Base-by-base conservation (phyloP, 371 early-diverging fungal genomes). In the Syncephalastrum racemosum region DNA sequence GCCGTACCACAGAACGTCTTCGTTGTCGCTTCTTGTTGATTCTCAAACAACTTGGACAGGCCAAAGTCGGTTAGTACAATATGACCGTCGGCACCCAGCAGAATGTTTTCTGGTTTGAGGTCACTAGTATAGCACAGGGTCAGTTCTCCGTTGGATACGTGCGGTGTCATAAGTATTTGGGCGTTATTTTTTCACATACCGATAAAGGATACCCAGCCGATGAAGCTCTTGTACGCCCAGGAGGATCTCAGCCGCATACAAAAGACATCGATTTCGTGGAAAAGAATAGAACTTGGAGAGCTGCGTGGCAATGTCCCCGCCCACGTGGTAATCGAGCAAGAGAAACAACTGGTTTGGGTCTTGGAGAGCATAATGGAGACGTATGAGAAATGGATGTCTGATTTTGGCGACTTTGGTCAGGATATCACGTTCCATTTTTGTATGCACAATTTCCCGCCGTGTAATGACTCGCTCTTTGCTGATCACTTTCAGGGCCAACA, bases 1-100 rank as follows among this genome's bases (percentile, higher is more conserved):
- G 96, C 89, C 3, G 99, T 96, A 4, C 98, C 98, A 67, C 97
- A 95, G 61, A 95, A 92, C 0, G 97, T 97, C 53, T 85, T 87
- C 40, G 95, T 92, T 51, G 79, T 68, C n/a, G 82, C 80, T 16
- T 73, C 60, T 36, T 64, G 68, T 63, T 45, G 20, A 46, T 65
- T n/a, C 56, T 60, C 57, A 20, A 73, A 71, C 87, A 91, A 80
- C 86, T 93, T 75, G 7, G 82, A 71, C 19, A 96, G 81, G 1
- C 95, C 94, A 82, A 95, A 94, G 68, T 95, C 96, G 14, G 90
- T 89, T 40, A 96, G 74, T 15, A 92, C 90, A 58, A 95, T 77
- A 67, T 94, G 94, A 15, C 96, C 85, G 45, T 77, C 77, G 16
- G 79, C 74, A 52, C 86, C 85, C 39, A 98, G 71, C 50, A 94